Evolutionary conservation across 2,329 filamentous ascomycete species (phyloP).

Genomic region (Apiospora marii): DNA sequence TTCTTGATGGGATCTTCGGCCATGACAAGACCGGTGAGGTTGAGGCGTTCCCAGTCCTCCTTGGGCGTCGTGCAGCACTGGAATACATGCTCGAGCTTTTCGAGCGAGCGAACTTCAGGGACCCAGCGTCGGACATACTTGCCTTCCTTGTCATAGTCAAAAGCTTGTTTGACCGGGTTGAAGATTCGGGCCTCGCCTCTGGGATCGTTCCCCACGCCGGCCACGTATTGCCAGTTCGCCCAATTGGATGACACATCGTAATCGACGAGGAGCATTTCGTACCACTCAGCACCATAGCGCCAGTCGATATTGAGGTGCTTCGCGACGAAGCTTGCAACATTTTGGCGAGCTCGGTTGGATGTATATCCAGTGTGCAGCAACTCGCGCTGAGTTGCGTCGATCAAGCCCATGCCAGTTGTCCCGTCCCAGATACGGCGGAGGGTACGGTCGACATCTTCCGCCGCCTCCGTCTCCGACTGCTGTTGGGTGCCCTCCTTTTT

Average conservation of each 20-base stretch:
- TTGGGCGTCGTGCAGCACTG: slow-evolving; percentile 72
- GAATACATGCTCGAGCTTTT: slow-evolving; percentile 66
- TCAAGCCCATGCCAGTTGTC: slow-evolving; percentile 76
- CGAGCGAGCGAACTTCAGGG: slow-evolving; percentile 66
- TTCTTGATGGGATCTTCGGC: slow-evolving; percentile 71
- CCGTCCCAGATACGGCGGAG: slow-evolving; percentile 70
- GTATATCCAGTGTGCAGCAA: slow-evolving; percentile 80
- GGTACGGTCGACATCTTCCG: slow-evolving; percentile 54
- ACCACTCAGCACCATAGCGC: slow-evolving; percentile 84
- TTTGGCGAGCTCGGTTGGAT: slow-evolving; percentile 78
- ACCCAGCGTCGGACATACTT: slow-evolving; percentile 78
- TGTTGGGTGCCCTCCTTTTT: slow-evolving; percentile 35
- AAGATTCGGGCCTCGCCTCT: slow-evolving; percentile 76
- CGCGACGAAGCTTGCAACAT: slow-evolving; percentile 76
- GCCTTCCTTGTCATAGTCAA: slow-evolving; percentile 77
- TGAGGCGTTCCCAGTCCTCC: slow-evolving; percentile 63
- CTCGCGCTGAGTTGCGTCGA: slow-evolving; percentile 80
- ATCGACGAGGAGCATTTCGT: slow-evolving; percentile 77
- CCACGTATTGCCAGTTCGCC: slow-evolving; percentile 85
- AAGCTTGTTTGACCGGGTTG: slow-evolving; percentile 82
- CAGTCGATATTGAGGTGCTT: slow-evolving; percentile 81
- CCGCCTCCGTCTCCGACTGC: slow-evolving; percentile 47
- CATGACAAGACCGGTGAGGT: slow-evolving; percentile 67
- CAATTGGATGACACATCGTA: slow-evolving; percentile 81
- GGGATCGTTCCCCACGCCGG: slow-evolving; percentile 82